Percentiles rank a stretch among this genome's conserved stretches.
phyloP scores from a whole-genome alignment of 257 asterid genomes.

The Nyctanthes arbortristis region DNA sequence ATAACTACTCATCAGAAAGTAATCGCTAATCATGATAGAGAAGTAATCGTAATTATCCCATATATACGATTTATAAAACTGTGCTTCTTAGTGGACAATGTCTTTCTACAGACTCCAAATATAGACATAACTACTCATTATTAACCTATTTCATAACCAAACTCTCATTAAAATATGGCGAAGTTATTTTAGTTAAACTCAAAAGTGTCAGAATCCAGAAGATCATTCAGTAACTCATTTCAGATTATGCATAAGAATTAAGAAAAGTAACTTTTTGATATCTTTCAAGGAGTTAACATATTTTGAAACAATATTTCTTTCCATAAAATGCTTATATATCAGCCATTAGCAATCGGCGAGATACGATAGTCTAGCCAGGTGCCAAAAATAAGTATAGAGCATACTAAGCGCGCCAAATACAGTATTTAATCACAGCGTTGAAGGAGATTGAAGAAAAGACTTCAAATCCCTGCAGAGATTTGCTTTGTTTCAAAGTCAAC shows the following conservation, averaged over 20 bases:
- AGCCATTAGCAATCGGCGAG: conserved; percentile 26
- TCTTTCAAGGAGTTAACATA: conserved; percentile 2
- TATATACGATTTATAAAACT: not conserved
- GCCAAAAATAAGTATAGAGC: conserved; percentile 10
- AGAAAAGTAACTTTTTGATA: not conserved
- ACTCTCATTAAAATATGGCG: not conserved
- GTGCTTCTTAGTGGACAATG: not conserved
- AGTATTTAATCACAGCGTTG: conserved; percentile 5
- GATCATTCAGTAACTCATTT: conserved; percentile 1
- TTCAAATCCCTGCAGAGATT: conserved; percentile 25
- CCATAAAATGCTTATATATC: conserved; percentile 1
- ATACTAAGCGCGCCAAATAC: conserved; percentile 14
- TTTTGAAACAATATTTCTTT: conserved; percentile 9
- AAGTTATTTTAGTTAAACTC: conserved; percentile 11
- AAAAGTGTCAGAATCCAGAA: conserved; percentile 15
- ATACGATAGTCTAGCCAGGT: conserved; percentile 22
- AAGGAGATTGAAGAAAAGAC: conserved; percentile 3
- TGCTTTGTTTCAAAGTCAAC: conserved; percentile 23
- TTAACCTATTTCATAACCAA: conserved; percentile 3
- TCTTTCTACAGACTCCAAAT: not conserved
- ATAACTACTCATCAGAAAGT: not conserved
- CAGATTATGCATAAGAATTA: not conserved
- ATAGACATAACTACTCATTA: not conserved
- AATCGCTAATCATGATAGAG: too few species aligned
- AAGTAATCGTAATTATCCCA: not conserved